Evolutionary conservation across 768 basidiomycete genomes (phyloP), one percentile per base, ranked within the genome.

Genomic region (Hygrophoropsis aurantiaca): DNA sequence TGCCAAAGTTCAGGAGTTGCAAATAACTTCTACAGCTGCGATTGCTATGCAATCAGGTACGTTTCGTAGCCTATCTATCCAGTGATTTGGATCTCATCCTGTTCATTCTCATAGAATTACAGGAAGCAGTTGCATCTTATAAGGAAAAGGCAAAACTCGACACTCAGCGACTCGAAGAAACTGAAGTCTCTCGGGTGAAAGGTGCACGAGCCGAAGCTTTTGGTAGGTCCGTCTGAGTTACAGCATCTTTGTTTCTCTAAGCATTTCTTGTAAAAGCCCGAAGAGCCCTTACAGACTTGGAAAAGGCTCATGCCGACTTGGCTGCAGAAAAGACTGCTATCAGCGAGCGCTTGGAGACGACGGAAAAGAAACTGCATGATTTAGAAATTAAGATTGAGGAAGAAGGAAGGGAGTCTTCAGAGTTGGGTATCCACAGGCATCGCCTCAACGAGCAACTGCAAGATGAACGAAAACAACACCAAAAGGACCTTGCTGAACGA

Each of bases 401-500:
- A 41, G 85, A 82, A 43, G 78, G 77, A n/a, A 78, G 77, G 11
- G 84, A 85, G 44, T 78, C 78, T 11, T 78, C 83, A 19, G 85
- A 88, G 51, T 70, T 84, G 30, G 81, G 77, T 23, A 63, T 81
- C 18, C 76, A 87, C 33, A 77, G 82, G 24, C 80, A 82, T 49
- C 78, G 85, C 20, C 69, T 90, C n/a, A 73, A 79, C 1, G 86
- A 86, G 48, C 85, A 88, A 58, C 73, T 92, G 57, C 85, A 90
- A 52, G 85, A 88, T 47, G 85, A 87, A 60, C 77, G 87, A 51
- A 81, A 86, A 47, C 84, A 84, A 45, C 83, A 91, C 58, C 80
- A 83, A 59, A 85, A 90, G 56, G 87, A 91, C 52, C 74, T 90
- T n/a, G 72, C 79, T 1, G 87, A 90, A 51, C 78, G 87, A 5